phyloP scores from a whole-genome alignment of 495 filamentous ascomycete genomes.

The Penicillium malachiteum region DNA sequence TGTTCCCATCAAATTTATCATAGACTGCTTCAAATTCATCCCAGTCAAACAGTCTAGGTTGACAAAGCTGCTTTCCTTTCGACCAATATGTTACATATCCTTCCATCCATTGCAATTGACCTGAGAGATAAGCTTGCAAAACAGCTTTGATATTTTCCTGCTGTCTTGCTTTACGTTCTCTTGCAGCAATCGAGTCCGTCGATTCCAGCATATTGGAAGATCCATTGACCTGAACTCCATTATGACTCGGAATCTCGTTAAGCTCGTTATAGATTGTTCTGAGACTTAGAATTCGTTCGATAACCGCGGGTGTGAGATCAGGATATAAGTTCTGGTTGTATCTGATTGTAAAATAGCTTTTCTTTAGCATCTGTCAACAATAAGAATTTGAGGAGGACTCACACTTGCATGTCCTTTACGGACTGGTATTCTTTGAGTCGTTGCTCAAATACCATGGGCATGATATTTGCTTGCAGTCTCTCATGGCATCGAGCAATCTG shows the following conservation, averaged over 20 bases:
- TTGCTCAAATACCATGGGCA: constrained; percentile 1
- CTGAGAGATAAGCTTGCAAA: not conserved
- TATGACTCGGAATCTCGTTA: no score
- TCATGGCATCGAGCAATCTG: constrained; percentile 9
- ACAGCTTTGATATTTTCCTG: not conserved
- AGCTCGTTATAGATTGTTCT: no score
- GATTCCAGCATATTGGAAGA: no score
- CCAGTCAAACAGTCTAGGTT: not conserved
- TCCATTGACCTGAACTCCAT: no score
- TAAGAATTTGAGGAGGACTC: not conserved
- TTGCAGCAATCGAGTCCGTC: no score
- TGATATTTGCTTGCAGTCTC: constrained; percentile 3
- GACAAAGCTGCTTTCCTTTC: not conserved
- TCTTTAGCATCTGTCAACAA: no score
- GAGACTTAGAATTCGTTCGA: no score
- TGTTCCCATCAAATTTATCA: not conserved
- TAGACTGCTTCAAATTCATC: constrained; percentile 2
- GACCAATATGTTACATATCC: constrained; percentile 10
- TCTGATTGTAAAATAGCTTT: no score
- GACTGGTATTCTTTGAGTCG: not conserved
- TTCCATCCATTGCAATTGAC: not conserved
- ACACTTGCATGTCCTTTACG: not conserved
- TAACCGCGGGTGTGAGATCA: no score
- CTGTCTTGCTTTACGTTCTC: no score
- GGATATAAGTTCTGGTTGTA: no score